Evolutionary conservation across 305 asterid genomes (phyloP), one percentile per base, ranked within the genome.

Genomic region (Ilex paraguariensis): DNA sequence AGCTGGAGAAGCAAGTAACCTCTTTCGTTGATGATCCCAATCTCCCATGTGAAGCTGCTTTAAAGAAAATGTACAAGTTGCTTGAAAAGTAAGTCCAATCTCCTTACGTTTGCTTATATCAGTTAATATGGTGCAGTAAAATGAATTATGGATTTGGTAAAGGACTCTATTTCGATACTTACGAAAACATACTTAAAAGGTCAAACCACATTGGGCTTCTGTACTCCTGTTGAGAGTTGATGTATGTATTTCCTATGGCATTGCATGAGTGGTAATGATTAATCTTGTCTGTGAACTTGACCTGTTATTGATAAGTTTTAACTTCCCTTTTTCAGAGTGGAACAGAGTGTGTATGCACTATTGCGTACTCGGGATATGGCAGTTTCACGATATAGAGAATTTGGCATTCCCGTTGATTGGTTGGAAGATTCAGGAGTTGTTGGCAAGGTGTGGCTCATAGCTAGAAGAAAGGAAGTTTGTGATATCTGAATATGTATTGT

Each of bases 291-390:
- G 9, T 36, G 42, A 36, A 36, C 42, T 36, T 36, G 42, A 36
- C 4, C 6, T 36, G 42, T 0, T 36, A 5, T 36, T 36, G 4
- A 36, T 36, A 8, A 0, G 42, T 54, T 46, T 40, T 10, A 2
- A 5, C 45, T 58, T 68, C 59, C 57, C 13, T 39, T 44, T 50
- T 7, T 51, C 80, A 90, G 99, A 81, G 93, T 94, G 78, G 99
- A 94, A 77, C 84, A 82, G 15, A 81, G 99, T 70, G 96, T 94
- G 16, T 83, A 84, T 68, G 96, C 96, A 42, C 72, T 90, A 50
- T 40, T 94, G 73, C 87, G 98, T 28, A 90, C 98, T 49, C 81
- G 99, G 1, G 99, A 94, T 62, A 91, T 94, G 96, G 91, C 96
- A 42, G 76, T 85, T 48, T 90, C 99, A 6, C 82, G 96, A 44